A percentile compares a stretch with the other conserved stretches of the same genome.
phyloP scores from a whole-genome alignment of 306 rosid species.

The Echinosophora koreensis region DNA sequence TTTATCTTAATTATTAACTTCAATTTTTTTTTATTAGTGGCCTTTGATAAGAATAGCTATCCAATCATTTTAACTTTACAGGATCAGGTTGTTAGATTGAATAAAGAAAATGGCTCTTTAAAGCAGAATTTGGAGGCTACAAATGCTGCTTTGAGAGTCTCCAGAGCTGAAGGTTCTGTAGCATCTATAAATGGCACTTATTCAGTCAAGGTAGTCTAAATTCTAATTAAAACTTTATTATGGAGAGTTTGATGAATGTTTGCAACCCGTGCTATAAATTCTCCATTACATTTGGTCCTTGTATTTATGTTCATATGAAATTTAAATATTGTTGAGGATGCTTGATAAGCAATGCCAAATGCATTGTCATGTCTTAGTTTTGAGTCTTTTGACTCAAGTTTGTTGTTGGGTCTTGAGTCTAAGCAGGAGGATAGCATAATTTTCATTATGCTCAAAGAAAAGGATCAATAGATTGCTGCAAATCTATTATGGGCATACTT shows the following conservation, averaged over 20 bases:
- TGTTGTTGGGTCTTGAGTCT: conserved; percentile 12
- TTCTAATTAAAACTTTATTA: neutral
- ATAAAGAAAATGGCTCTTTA: conserved; percentile 68
- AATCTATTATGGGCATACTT: neutral
- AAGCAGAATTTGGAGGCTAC: conserved; percentile 64
- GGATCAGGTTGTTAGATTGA: conserved; percentile 67
- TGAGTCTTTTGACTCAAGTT: conserved; percentile 15
- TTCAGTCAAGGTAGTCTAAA: conserved; percentile 55
- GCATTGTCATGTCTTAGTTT: neutral
- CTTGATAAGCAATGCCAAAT: conserved; percentile 5
- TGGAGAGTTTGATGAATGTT: neutral
- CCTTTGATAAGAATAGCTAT: conserved; percentile 28
- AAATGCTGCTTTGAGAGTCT: conserved; percentile 54
- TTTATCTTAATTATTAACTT: neutral
- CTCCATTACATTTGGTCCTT: conserved; percentile 1
- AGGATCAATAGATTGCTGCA: neutral
- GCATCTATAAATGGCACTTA: conserved; percentile 52
- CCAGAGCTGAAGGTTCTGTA: conserved; percentile 64
- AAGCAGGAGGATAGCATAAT: conserved; percentile 1
- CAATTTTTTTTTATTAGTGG: conserved; percentile 27
- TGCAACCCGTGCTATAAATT: conserved; percentile 1
- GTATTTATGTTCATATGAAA: conserved; percentile 9
- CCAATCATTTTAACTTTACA: conserved; percentile 42
- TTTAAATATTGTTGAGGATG: conserved; percentile 1
- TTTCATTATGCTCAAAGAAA: neutral